Evolutionary conservation across 306 rosid genomes (phyloP).

Genomic region (Begonia peltatifolia): DNA sequence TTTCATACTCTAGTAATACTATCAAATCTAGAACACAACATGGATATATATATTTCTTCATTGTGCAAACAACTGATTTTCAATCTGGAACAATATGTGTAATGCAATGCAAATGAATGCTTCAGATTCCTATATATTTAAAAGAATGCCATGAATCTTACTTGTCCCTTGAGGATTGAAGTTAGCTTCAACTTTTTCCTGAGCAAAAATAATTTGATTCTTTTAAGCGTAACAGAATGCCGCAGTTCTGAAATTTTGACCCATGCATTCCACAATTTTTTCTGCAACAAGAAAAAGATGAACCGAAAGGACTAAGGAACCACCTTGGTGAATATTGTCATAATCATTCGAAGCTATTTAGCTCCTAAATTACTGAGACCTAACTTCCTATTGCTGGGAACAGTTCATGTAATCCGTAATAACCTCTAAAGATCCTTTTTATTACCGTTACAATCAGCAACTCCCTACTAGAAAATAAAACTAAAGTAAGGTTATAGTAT

Average conservation of each 20-base stretch:
- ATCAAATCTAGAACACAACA: too few species aligned
- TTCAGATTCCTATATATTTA: not conserved
- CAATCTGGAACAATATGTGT: not conserved
- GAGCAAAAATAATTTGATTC: slow-evolving; percentile 83
- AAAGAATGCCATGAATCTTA: slow-evolving; percentile 24
- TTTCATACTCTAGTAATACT: too few species aligned
- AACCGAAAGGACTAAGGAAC: slow-evolving; percentile 8
- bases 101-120: slow-evolving; percentile 8
- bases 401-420: too few species aligned
- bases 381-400: too few species aligned
- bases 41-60: too few species aligned
- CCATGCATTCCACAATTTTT: slow-evolving; percentile 96
- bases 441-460: too few species aligned
- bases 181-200: slow-evolving; percentile 91
- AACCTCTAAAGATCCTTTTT: too few species aligned
- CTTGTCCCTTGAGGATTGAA: slow-evolving; percentile 88
- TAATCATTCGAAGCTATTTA: slow-evolving; percentile 7
- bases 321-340: slow-evolving; percentile 13
- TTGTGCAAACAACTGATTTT: slow-evolving; percentile 10
- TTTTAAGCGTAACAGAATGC: slow-evolving; percentile 88
- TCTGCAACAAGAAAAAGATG: slow-evolving; percentile 38
- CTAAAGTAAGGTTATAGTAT: too few species aligned
- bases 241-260: slow-evolving; percentile 90
- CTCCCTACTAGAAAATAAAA: too few species aligned
- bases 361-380: too few species aligned